A percentile compares a stretch with the other conserved stretches of the same genome.
Conservation (phyloP, 805 yeast species). For the Candida argentea region DNA sequence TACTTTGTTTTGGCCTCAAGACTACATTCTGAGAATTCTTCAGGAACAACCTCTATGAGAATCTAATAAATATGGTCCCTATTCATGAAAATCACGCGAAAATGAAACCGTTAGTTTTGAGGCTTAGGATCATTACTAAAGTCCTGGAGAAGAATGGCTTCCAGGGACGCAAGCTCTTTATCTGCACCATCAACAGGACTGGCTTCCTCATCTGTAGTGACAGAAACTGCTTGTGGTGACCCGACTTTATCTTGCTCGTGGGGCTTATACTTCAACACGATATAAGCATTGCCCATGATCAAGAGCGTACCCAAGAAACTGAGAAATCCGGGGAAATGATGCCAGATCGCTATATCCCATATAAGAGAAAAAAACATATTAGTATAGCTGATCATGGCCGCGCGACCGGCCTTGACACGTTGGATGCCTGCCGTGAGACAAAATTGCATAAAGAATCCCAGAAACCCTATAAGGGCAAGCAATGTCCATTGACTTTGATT, state of each 20-base stretch:
- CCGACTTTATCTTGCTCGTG: conserved; percentile 3
- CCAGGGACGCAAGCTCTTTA: conserved; percentile 4
- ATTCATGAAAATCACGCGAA: background rate
- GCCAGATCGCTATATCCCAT: conserved; percentile 66
- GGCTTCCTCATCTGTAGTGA: conserved; percentile 1
- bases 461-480: conserved; percentile 50
- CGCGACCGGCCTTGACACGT: conserved; percentile 66
- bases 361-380: conserved; percentile 69
- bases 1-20: too few relatives aligned
- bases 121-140: conserved; percentile 12
- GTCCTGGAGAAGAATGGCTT: conserved; percentile 17
- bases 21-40: too few relatives aligned
- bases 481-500: conserved; percentile 57
- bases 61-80: background rate
- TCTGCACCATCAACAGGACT: conserved; percentile 1
- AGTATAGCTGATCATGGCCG: conserved; percentile 65
- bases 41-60: too few relatives aligned
- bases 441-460: conserved; percentile 80
- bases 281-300: conserved; percentile 55
- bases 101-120: conserved; percentile 1
- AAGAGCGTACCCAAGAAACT: conserved; percentile 61
- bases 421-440: conserved; percentile 75
- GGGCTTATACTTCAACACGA: conserved; percentile 47
- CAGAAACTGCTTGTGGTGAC: background rate
- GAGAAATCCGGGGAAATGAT: conserved; percentile 60